Conservation (phyloP, 768 basidiomycete species). For the Termitomyces titanicus region DNA sequence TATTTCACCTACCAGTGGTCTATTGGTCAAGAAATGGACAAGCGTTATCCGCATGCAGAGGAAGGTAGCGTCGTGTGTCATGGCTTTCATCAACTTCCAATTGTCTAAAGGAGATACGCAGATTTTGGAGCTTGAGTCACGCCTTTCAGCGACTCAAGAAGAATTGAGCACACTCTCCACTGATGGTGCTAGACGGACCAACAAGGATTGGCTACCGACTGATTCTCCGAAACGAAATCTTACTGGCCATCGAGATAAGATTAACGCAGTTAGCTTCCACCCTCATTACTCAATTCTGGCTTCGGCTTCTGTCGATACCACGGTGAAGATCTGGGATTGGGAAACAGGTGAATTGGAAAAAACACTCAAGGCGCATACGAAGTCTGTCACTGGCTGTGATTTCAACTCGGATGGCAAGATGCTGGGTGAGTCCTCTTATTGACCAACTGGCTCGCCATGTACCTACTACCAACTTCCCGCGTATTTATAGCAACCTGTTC, state of each 20-base stretch:
- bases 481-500: conserved; percentile 18
- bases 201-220: conserved; percentile 50
- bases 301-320: conserved; percentile 65
- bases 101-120: conserved; percentile 15
- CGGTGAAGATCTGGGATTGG: conserved; percentile 79
- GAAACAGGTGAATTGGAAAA: conserved; percentile 73
- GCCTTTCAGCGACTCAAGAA: conserved; percentile 45
- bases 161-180: conserved; percentile 6
- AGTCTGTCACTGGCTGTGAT: conserved; percentile 64
- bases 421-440: conserved; percentile 42
- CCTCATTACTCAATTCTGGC: conserved; percentile 66
- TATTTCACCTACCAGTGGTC: conserved; percentile 30
- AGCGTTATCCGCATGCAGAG: conserved; percentile 79
- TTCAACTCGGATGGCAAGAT: conserved; percentile 63
- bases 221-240: conserved; percentile 42
- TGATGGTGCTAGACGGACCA: conserved; percentile 6
- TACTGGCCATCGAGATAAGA: conserved; percentile 50
- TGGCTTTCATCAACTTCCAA: neutral
- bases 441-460: neutral
- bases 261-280: conserved; percentile 64
- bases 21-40: conserved; percentile 84
- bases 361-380: conserved; percentile 73
- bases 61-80: conserved; percentile 43
- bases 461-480: neutral
- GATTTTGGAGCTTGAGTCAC: conserved; percentile 62